Conservation (phyloP, 441 rosid species). For the Adansonia gregorii region DNA sequence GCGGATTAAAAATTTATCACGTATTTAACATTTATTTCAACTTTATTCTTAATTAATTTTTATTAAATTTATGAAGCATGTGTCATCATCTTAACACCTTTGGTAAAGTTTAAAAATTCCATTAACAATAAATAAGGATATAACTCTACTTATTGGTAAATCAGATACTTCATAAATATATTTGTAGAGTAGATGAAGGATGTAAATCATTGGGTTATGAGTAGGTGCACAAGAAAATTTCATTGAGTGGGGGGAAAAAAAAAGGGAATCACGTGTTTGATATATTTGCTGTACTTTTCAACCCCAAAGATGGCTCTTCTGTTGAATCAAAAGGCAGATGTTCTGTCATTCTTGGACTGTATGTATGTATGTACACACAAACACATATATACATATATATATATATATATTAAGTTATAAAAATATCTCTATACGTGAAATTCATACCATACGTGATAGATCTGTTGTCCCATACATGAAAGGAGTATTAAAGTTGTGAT, state of each 20-base stretch:
- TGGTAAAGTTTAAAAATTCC: too few relatives aligned
- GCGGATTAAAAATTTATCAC: too few relatives aligned
- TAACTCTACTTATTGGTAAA: too few relatives aligned
- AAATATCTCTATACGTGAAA: background rate
- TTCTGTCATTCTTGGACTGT: background rate
- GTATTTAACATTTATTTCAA: too few relatives aligned
- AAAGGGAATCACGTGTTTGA: constrained; percentile 4
- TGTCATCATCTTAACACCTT: too few relatives aligned
- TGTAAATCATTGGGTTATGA: background rate
- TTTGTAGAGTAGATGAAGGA: background rate
- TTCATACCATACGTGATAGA: background rate
- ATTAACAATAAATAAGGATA: too few relatives aligned
- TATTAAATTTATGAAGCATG: too few relatives aligned
- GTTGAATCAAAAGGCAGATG: constrained; percentile 1
- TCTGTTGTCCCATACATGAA: background rate
- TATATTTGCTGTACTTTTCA: background rate
- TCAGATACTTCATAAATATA: background rate
- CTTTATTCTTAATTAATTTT: too few relatives aligned
- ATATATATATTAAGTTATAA: too few relatives aligned
- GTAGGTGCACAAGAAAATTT: background rate
- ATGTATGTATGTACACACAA: too few relatives aligned
- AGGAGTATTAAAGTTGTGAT: background rate
- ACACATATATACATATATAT: too few relatives aligned
- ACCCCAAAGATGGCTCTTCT: background rate
- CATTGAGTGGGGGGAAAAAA: background rate